Percentiles rank a stretch among this genome's conserved stretches.
phyloP scores from a whole-genome alignment of 345 rosid species.

The Tarenaya hassleriana region DNA sequence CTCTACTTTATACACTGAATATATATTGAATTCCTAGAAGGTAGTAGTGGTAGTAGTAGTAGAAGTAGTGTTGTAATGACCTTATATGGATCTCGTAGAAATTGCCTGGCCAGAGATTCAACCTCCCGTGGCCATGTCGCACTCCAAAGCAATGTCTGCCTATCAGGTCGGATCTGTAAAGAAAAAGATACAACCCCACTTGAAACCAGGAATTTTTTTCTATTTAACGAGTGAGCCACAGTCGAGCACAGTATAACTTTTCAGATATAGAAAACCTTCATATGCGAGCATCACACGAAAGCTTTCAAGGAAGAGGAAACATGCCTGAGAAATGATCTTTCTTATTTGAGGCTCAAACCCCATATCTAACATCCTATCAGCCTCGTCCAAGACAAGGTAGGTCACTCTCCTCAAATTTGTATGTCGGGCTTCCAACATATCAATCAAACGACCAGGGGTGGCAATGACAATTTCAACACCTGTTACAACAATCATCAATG shows the following conservation, averaged over 20 bases:
- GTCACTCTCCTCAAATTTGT: constrained; percentile 84
- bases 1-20: background rate
- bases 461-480: constrained; percentile 97
- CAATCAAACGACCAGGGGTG: constrained; percentile 94
- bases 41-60: background rate
- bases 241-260: background rate
- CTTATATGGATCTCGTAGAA: constrained; percentile 81
- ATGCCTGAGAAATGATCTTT: constrained; percentile 76
- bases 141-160: constrained; percentile 96
- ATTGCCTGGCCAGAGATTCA: constrained; percentile 83
- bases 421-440: constrained; percentile 83
- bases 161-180: constrained; percentile 90
- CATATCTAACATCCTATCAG: constrained; percentile 98
- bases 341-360: constrained; percentile 98
- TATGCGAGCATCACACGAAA: background rate
- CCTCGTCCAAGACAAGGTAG: constrained; percentile 93
- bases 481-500: constrained; percentile 24
- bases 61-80: constrained; percentile 25
- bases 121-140: constrained; percentile 99
- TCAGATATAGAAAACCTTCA: background rate
- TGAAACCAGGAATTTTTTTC: constrained; percentile 4
- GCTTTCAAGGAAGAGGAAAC: constrained; percentile 7
- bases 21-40: constrained; percentile 8
- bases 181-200: constrained; percentile 10
- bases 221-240: background rate